These are phyloP conservation scores for Suillus decipiens DNA, from an alignment of 768 basidiomycete genomes.

Conservation along the genomic window DNA sequence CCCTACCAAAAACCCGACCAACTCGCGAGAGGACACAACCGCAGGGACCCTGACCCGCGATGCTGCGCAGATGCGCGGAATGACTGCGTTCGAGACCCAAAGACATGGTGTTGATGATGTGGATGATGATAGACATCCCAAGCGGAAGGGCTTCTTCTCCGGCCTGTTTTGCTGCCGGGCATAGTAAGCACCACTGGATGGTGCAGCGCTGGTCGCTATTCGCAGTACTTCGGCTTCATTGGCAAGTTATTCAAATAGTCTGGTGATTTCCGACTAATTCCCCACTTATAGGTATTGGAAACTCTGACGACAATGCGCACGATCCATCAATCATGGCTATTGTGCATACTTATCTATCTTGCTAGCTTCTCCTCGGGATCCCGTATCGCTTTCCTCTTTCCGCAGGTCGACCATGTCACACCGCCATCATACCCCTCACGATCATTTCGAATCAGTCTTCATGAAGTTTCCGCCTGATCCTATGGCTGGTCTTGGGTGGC, in stretches of 20 bases:
- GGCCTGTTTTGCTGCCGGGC: slow-evolving; percentile 69
- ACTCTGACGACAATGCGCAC: slow-evolving; percentile 33
- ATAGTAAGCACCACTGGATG: slow-evolving; percentile 38
- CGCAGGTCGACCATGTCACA: slow-evolving; percentile 34
- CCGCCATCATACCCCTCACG: slow-evolving; percentile 29
- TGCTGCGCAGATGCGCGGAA: slow-evolving; percentile 43
- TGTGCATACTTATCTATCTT: slow-evolving; percentile 34
- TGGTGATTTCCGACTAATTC: slow-evolving; percentile 7
- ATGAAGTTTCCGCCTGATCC: slow-evolving; percentile 12
- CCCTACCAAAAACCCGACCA: slow-evolving; percentile 49
- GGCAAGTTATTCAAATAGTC: neutral
- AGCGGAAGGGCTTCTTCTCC: slow-evolving; percentile 63
- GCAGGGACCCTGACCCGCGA: slow-evolving; percentile 39
- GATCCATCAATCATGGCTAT: slow-evolving; percentile 35
- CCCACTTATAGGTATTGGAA: slow-evolving; percentile 23
- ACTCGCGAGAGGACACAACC: slow-evolving; percentile 55
- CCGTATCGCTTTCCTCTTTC: slow-evolving; percentile 24
- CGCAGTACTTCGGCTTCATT: slow-evolving; percentile 20
- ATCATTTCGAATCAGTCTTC: slow-evolving; percentile 26
- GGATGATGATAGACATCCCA: slow-evolving; percentile 66
- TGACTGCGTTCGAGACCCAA: slow-evolving; percentile 72
- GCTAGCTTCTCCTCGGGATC: slow-evolving; percentile 31
- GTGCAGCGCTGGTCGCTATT: slow-evolving; percentile 23
- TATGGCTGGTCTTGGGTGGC: slow-evolving; percentile 11
- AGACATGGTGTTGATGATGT: slow-evolving; percentile 59